phyloP scores from a whole-genome alignment of 2,329 filamentous ascomycete genomes.

The Alternaria triticina region DNA sequence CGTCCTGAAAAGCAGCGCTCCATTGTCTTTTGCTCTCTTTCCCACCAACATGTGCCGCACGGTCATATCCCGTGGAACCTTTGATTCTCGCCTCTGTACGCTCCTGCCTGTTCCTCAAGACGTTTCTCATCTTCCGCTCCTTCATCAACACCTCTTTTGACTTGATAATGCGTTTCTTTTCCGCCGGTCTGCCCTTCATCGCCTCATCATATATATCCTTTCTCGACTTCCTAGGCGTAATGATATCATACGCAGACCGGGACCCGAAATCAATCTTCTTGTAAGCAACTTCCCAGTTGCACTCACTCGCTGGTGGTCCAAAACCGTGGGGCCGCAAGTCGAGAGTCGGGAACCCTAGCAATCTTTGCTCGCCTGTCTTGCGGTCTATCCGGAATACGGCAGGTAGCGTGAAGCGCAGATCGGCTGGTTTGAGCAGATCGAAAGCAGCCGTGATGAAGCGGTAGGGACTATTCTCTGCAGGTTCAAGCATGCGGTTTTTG shows the following conservation, averaged over 20 bases:
- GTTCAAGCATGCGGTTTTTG: background rate
- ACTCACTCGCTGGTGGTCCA: constrained; percentile 11
- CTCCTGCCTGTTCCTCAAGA: background rate
- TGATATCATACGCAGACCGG: background rate
- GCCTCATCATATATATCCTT: constrained; percentile 11
- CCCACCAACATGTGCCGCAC: background rate
- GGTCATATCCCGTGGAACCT: constrained; percentile 2
- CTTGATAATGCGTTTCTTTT: background rate
- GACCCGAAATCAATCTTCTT: constrained; percentile 33
- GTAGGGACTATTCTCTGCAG: background rate
- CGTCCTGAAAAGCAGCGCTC: background rate
- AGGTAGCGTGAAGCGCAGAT: constrained; percentile 29
- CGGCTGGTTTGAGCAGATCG: constrained; percentile 22
- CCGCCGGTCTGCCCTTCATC: background rate
- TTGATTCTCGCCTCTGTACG: background rate
- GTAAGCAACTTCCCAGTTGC: constrained; percentile 31
- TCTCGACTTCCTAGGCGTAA: constrained; percentile 13
- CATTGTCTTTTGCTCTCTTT: background rate
- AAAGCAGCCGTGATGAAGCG: constrained; percentile 22
- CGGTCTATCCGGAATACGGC: constrained; percentile 28
- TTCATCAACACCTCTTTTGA: background rate
- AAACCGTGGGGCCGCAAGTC: constrained; percentile 18
- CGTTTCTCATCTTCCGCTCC: background rate
- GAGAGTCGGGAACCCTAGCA: constrained; percentile 36
- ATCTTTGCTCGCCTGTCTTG: constrained; percentile 17